phyloP scores from a whole-genome alignment of 202 grass and related monocot species.

The Schoenoplectus tabernaemontani region DNA sequence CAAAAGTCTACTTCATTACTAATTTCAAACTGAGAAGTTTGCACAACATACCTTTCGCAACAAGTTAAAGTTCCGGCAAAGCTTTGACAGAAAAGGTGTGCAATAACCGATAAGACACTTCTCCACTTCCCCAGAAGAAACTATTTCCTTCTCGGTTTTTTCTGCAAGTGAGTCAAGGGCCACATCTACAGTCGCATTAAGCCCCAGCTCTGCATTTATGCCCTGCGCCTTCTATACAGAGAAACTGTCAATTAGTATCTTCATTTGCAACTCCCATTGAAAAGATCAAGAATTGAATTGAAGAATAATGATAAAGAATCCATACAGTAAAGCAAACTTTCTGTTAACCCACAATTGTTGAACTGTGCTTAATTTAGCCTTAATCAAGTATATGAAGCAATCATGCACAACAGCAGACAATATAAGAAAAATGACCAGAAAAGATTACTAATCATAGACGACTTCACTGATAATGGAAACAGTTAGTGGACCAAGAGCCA shows the following conservation, averaged over 20 bases:
- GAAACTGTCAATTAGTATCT: slow-evolving; percentile 18
- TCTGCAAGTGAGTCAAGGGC: slow-evolving; percentile 75
- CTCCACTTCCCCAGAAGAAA: slow-evolving; percentile 46
- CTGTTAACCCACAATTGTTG: not conserved
- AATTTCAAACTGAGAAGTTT: slow-evolving; percentile 5
- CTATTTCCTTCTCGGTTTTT: slow-evolving; percentile 76
- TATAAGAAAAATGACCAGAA: not conserved
- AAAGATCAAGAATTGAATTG: not conserved
- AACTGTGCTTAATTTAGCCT: not conserved
- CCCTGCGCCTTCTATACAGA: slow-evolving; percentile 32
- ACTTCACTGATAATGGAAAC: not conserved
- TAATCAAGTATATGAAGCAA: not conserved
- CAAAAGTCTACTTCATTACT: not conserved
- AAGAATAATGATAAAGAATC: not conserved
- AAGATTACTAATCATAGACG: not conserved
- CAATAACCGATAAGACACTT: slow-evolving; percentile 77
- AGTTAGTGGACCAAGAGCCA: not conserved
- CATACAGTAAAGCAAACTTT: slow-evolving; percentile 1
- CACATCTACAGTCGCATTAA: slow-evolving; percentile 58
- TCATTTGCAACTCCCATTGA: not conserved
- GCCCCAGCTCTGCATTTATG: slow-evolving; percentile 95
- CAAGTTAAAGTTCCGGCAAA: slow-evolving; percentile 70
- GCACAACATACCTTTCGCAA: slow-evolving; percentile 60
- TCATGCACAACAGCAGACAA: not conserved
- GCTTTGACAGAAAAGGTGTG: slow-evolving; percentile 74